A percentile compares a stretch with the other conserved stretches of the same genome.
These are phyloP conservation scores for Achaetomiella virescens DNA, from an alignment of 495 filamentous ascomycete genomes.

Conservation along the genomic window DNA sequence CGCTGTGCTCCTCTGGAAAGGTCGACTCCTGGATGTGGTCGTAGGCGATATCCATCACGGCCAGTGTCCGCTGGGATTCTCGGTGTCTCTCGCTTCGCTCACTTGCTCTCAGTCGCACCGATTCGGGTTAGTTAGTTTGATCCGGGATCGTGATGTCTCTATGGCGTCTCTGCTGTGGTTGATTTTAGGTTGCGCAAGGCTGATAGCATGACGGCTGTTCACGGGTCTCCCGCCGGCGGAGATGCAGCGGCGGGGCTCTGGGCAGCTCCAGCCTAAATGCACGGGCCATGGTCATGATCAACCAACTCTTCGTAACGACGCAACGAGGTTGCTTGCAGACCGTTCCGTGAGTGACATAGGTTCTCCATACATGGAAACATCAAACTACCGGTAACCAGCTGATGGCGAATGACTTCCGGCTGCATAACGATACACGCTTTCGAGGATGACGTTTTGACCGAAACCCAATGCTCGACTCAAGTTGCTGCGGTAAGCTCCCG, in stretches of 20 bases:
- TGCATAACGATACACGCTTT: too few relatives aligned
- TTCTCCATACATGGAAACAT: too few relatives aligned
- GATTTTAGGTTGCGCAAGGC: constrained; percentile 11
- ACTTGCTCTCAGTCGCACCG: not conserved
- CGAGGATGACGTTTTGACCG: too few relatives aligned
- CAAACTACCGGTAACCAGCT: too few relatives aligned
- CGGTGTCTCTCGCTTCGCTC: not conserved
- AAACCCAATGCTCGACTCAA: too few relatives aligned
- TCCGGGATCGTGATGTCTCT: not conserved
- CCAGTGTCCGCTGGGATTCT: constrained; percentile 13
- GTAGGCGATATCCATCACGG: constrained; percentile 88
- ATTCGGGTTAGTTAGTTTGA: not conserved
- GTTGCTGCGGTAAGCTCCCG: too few relatives aligned
- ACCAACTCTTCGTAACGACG: too few relatives aligned
- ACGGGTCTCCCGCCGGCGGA: constrained; percentile 1
- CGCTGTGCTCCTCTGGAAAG: constrained; percentile 52
- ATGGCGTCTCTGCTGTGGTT: not conserved
- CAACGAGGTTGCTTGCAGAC: too few relatives aligned
- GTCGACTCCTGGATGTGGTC: constrained; percentile 91
- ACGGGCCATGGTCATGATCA: not conserved
- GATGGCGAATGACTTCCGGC: too few relatives aligned
- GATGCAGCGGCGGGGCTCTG: not conserved
- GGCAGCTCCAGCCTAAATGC: not conserved
- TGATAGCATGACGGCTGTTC: constrained; percentile 9
- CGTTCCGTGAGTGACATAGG: too few relatives aligned